A percentile compares a stretch with the other conserved stretches of the same genome.
Evolutionary conservation across 2,329 filamentous ascomycete genomes (phyloP).

Genomic region (Daldinia sp.): DNA sequence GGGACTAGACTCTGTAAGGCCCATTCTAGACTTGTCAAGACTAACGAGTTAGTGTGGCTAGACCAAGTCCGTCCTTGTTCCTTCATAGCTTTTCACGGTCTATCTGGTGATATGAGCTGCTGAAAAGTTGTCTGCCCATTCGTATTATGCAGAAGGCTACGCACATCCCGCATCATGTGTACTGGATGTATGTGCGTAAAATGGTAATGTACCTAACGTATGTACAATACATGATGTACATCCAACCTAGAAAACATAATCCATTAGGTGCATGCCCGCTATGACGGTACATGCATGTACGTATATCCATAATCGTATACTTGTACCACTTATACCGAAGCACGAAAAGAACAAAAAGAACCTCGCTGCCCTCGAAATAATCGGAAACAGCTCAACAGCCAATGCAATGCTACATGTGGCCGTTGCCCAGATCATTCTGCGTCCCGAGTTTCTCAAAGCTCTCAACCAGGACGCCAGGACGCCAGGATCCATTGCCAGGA

Average conservation of each 20-base stretch:
- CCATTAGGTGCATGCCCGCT: too few relatives aligned
- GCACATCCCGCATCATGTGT: constrained; percentile 11
- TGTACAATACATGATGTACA: constrained; percentile 1
- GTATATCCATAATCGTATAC: background rate
- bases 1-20: constrained; percentile 17
- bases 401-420: constrained; percentile 30
- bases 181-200: background rate
- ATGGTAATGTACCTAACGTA: constrained; percentile 2
- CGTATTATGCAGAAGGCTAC: constrained; percentile 6
- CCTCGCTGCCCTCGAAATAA: constrained; percentile 20
- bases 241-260: too few relatives aligned
- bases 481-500: constrained; percentile 1
- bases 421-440: constrained; percentile 21
- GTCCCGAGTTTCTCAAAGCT: constrained; percentile 4
- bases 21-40: constrained; percentile 24
- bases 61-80: constrained; percentile 6
- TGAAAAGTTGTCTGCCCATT: constrained; percentile 12
- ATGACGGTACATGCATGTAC: background rate
- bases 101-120: constrained; percentile 21
- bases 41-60: constrained; percentile 3
- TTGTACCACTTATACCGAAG: constrained; percentile 12
- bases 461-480: too few relatives aligned
- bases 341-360: constrained; percentile 2
- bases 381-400: constrained; percentile 21
- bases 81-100: background rate